Evolutionary conservation across 176 grass and related monocot genomes (phyloP).

Genomic region (Triticum dicoccoides): DNA sequence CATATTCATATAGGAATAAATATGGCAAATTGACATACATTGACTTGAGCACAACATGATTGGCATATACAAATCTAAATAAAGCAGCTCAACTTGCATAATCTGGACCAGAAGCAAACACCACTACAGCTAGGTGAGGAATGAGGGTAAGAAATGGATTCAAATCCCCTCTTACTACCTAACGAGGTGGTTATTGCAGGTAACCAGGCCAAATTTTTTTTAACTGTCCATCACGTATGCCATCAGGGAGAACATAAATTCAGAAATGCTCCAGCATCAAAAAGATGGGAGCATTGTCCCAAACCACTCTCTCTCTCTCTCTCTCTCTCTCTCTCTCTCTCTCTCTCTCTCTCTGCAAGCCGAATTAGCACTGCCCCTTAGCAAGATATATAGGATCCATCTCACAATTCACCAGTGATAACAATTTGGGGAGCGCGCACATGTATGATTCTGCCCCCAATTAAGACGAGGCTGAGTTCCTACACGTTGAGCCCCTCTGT

Average conservation of each 20-base stretch:
- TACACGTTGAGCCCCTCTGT: not conserved
- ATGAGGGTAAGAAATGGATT: not conserved
- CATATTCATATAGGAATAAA: not conserved
- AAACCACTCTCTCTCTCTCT: not conserved
- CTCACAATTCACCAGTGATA: not conserved
- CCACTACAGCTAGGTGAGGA: not conserved
- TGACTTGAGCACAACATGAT: not conserved
- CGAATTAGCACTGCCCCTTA: not conserved
- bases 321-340: no score
- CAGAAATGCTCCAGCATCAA: not conserved
- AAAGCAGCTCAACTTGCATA: not conserved
- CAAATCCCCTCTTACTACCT: not conserved
- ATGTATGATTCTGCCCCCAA: not conserved
- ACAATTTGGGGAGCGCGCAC: not conserved
- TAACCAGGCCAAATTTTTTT: not conserved
- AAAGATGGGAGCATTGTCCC: no score
- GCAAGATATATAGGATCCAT: not conserved
- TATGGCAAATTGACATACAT: not conserved
- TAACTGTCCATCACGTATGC: not conserved
- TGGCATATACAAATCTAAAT: not conserved
- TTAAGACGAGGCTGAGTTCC: not conserved
- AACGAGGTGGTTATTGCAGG: not conserved
- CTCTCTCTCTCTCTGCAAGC: not conserved
- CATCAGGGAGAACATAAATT: not conserved
- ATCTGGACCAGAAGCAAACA: not conserved